Evolutionary conservation across 441 rosid genomes (phyloP), one percentile per base, ranked within the genome.

Genomic region (Euphorbia schlechtendalii): DNA sequence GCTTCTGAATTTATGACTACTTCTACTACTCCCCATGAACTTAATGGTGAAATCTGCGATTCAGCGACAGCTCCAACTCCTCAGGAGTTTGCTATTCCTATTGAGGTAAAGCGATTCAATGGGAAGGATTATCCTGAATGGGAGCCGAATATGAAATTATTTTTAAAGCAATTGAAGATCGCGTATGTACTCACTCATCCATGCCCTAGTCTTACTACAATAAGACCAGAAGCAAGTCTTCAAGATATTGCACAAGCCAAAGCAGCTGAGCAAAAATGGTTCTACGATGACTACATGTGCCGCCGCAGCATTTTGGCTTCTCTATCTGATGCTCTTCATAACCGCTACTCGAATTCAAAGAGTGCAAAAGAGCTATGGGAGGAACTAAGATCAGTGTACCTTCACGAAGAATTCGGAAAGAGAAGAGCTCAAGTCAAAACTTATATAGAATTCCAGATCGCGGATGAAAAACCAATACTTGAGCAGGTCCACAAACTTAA

Each of bases 351-450:
- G 73, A 84, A 69, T 34, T 69, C 79, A 41, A 69, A 65, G 69
- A 78, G 67, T 58, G 98, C 96, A 25, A 92, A 82, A 76, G 90
- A 83, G 65, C 69, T 90, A 13, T 90, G 97, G 96, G 92, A 84
- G 46, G 84, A 84, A 74, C 84, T 90, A 63, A 86, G 77, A 61
- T 73, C 77, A 59, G 88, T 84, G 24, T 88, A 90, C 72, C 88
- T 81, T 15, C 64, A 74, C 32, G 90, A 88, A 61, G 92, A 86
- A 61, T 73, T 73, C 27, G 87, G 83, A 68, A 78, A 83, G 1
- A 84, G 77, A 83, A 82, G 87, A 74, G 73, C 81, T 71, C 88
- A 71, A 61, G 96, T 92, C 17, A 92, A 79, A 70, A 84, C 71
- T 72, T 92, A 92, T 77, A 77, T 90, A 48, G 96, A 92, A 69